Percentiles rank a stretch among this genome's conserved stretches.
Conservation (phyloP, 2,329 filamentous ascomycete species). For the Lasiodiplodia gonubiensis region DNA sequence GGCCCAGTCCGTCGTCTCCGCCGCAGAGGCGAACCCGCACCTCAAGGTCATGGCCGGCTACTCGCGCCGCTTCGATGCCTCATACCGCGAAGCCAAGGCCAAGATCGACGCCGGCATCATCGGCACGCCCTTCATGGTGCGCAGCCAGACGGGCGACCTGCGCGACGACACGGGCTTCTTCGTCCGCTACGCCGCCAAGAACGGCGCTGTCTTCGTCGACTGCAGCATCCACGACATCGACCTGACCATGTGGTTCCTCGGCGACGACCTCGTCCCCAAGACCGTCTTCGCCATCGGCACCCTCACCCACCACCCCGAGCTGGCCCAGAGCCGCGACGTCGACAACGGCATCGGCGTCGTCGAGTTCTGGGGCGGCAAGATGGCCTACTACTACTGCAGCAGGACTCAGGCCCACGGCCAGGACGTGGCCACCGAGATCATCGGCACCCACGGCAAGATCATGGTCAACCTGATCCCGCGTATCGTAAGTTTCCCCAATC, state of each 20-base stretch:
- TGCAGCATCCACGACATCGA: slow-evolving; percentile 54
- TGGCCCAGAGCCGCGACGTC: slow-evolving; percentile 47
- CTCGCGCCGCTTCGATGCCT: slow-evolving; percentile 52
- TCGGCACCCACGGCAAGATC: slow-evolving; percentile 53
- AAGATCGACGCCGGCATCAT: slow-evolving; percentile 40
- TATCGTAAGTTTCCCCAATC: slow-evolving; percentile 14
- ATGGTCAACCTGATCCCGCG: slow-evolving; percentile 46
- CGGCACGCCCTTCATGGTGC: slow-evolving; percentile 48
- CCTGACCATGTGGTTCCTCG: slow-evolving; percentile 50
- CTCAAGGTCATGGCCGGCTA: slow-evolving; percentile 54
- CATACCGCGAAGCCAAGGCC: slow-evolving; percentile 29
- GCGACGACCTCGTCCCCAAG: slow-evolving; percentile 45
- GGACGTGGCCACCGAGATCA: slow-evolving; percentile 52
- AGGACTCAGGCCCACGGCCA: slow-evolving; percentile 52
- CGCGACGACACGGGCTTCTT: slow-evolving; percentile 49
- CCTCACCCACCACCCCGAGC: slow-evolving; percentile 45
- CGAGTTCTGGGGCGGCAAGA: slow-evolving; percentile 52
- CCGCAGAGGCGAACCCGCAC: slow-evolving; percentile 43
- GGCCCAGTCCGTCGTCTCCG: slow-evolving; percentile 41
- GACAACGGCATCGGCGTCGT: slow-evolving; percentile 54
- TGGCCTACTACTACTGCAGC: slow-evolving; percentile 53
- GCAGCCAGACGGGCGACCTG: slow-evolving; percentile 52
- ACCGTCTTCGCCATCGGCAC: slow-evolving; percentile 46
- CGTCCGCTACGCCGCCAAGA: slow-evolving; percentile 48
- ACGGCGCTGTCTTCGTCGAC: slow-evolving; percentile 54